A percentile compares a stretch with the other conserved stretches of the same genome.
Evolutionary conservation across 169 alveolate genomes (phyloP).

Genomic region (Plasmodium fragile): DNA sequence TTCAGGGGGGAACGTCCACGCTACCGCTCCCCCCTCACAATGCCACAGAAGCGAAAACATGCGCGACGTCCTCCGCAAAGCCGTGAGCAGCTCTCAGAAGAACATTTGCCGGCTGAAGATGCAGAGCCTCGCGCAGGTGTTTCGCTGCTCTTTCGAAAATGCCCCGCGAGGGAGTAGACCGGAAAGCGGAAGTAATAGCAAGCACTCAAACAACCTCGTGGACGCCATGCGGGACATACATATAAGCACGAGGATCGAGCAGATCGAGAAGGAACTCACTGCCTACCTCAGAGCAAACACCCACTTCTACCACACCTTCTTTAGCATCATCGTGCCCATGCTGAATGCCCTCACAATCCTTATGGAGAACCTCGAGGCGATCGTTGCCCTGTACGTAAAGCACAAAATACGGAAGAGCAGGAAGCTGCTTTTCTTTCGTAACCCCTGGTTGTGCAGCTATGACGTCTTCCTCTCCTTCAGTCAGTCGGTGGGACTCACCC

Average conservation of each 20-base stretch:
- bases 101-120: conserved; percentile 32
- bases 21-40: background rate
- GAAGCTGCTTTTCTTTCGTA: conserved; percentile 34
- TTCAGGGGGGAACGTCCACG: background rate
- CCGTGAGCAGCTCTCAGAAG: background rate
- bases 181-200: background rate
- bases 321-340: conserved; percentile 18
- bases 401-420: conserved; percentile 29
- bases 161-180: background rate
- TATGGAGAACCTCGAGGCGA: conserved; percentile 29
- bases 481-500: background rate
- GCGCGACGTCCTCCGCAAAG: conserved; percentile 2
- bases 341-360: conserved; percentile 23
- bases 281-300: conserved; percentile 25
- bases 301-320: conserved; percentile 25
- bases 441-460: conserved; percentile 53
- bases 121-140: conserved; percentile 17
- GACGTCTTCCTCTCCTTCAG: conserved; percentile 36
- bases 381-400: conserved; percentile 43
- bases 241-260: conserved; percentile 12
- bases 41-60: background rate
- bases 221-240: conserved; percentile 12
- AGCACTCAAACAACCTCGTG: background rate
- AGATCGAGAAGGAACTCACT: conserved; percentile 11
- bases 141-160: conserved; percentile 5